Evolutionary conservation across 768 basidiomycete species (phyloP).

Genomic region (Auriscalpium orientale): DNA sequence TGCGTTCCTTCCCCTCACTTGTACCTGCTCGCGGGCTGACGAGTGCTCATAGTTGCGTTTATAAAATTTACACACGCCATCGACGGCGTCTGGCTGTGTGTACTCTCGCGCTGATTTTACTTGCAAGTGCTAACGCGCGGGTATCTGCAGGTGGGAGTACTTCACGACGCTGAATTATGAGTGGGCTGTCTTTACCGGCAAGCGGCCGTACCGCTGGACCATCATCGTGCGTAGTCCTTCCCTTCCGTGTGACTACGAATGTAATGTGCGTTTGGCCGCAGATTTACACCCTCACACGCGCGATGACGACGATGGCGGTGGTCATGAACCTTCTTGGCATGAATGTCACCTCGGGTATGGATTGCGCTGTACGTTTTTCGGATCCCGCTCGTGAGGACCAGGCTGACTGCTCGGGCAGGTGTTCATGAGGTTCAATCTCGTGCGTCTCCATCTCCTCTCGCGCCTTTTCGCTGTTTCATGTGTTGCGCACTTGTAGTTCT

Average conservation of each 20-base stretch:
- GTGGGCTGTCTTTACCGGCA: neutral
- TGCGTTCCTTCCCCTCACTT: too few species aligned
- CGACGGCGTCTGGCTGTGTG: constrained; percentile 3
- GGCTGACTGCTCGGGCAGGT: too few species aligned
- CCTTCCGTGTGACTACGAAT: neutral
- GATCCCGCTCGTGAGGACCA: neutral
- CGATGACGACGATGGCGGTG: neutral
- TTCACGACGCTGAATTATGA: constrained; percentile 3
- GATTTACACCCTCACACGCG: constrained; percentile 1
- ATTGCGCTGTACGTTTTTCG: neutral
- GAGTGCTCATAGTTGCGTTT: neutral
- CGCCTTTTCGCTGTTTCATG: neutral
- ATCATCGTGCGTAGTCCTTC: neutral
- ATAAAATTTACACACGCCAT: neutral
- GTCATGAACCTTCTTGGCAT: neutral
- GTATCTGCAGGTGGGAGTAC: constrained; percentile 2
- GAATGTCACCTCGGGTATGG: neutral
- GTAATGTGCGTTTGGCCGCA: neutral
- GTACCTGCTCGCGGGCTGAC: neutral
- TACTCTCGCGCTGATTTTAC: neutral
- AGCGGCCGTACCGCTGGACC: constrained; percentile 1
- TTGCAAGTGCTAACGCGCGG: too few species aligned
- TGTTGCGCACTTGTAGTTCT: neutral
- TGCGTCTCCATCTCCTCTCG: neutral
- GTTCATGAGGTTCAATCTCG: too few species aligned